Percentiles rank a stretch among this genome's conserved stretches.
Evolutionary conservation across 2,329 filamentous ascomycete species (phyloP).

Genomic region (Stachybotrys elegans): DNA sequence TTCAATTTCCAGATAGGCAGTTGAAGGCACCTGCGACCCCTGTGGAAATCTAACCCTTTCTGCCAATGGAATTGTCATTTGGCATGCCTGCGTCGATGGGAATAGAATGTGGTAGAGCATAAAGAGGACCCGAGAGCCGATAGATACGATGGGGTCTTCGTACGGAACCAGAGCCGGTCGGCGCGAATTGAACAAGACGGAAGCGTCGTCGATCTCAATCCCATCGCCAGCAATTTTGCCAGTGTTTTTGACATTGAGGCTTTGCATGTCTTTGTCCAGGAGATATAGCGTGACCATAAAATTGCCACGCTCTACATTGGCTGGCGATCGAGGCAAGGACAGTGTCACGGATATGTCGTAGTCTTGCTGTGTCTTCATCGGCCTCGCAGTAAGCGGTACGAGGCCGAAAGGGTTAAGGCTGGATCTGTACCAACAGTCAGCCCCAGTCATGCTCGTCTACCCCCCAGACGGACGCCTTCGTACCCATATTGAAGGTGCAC

Average conservation of each 20-base stretch:
- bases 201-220: constrained; percentile 27
- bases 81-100: constrained; percentile 57
- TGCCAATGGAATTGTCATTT: constrained; percentile 64
- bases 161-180: constrained; percentile 79
- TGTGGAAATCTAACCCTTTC: constrained; percentile 62
- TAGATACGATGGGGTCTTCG: constrained; percentile 62
- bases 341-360: constrained; percentile 81
- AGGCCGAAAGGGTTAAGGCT: constrained; percentile 50
- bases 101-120: constrained; percentile 67
- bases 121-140: constrained; percentile 54
- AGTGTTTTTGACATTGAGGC: constrained; percentile 18
- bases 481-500: constrained; percentile 57
- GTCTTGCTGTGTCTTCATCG: constrained; percentile 65
- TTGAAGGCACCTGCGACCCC: constrained; percentile 34
- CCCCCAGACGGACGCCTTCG: constrained; percentile 12
- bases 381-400: constrained; percentile 36
- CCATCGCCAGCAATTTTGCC: constrained; percentile 23
- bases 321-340: constrained; percentile 69
- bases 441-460: constrained; percentile 8
- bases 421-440: constrained; percentile 32
- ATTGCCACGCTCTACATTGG: constrained; percentile 76
- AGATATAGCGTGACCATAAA: constrained; percentile 88
- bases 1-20: constrained; percentile 60
- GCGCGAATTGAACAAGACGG: constrained; percentile 57
- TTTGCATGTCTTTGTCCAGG: constrained; percentile 38